Conservation (phyloP, 495 filamentous ascomycete genomes). For the Xylaria cubensis region DNA sequence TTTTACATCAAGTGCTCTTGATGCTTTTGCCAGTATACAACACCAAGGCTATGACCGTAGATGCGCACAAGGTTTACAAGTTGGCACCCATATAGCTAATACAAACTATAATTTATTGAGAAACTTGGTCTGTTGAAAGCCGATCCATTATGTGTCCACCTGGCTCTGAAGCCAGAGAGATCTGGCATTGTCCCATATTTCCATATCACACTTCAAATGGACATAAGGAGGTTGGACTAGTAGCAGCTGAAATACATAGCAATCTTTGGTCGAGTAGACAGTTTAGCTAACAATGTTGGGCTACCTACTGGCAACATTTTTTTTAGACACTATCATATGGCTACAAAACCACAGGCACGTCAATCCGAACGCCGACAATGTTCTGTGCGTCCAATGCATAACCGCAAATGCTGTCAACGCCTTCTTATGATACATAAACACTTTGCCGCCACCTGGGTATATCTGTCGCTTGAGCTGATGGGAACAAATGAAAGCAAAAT, state of each 20-base stretch:
- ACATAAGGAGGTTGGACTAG: neutral
- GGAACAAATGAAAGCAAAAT: constrained; percentile 17
- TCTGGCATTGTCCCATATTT: neutral
- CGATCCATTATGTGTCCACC: no score
- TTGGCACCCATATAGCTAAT: neutral
- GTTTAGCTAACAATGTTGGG: neutral
- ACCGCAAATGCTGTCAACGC: constrained; percentile 16
- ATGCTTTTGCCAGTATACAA: neutral
- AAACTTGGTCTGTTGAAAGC: neutral
- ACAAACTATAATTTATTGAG: neutral
- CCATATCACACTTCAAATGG: neutral
- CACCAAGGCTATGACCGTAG: neutral
- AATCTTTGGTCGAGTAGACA: neutral
- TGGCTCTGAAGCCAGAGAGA: neutral
- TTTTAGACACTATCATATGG: neutral
- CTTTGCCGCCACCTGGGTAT: constrained; percentile 21
- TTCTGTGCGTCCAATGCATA: constrained; percentile 9
- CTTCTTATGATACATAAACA: constrained; percentile 17
- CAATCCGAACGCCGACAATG: constrained; percentile 6
- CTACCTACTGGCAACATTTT: neutral
- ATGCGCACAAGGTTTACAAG: neutral
- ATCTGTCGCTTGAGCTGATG: constrained; percentile 16
- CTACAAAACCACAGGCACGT: neutral
- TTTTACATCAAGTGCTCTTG: neutral
- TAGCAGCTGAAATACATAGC: neutral